Percentiles rank a stretch among this genome's conserved stretches.
Evolutionary conservation across 768 basidiomycete genomes (phyloP).

Genomic region (Sistotremastrum suecicum): DNA sequence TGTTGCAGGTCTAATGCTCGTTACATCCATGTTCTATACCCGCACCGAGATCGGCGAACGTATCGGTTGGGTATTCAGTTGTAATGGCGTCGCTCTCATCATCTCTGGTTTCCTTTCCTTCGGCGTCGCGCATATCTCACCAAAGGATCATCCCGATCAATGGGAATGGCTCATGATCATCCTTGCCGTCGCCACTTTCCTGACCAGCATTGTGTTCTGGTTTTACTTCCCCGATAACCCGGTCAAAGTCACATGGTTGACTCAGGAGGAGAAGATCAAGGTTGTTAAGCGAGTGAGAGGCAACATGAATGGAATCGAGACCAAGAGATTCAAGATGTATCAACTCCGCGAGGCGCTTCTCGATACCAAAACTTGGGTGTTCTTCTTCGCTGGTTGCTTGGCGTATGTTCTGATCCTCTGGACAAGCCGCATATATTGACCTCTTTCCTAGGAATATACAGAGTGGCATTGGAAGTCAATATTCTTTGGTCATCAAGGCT

Average conservation of each 20-base stretch:
- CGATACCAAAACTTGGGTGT: conserved; percentile 10
- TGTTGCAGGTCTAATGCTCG: conserved; percentile 11
- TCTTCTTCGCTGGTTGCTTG: conserved; percentile 8
- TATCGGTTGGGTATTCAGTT: conserved; percentile 12
- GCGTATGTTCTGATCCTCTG: conserved; percentile 3
- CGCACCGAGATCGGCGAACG: conserved; percentile 11
- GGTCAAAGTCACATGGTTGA: conserved; percentile 12
- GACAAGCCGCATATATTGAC: not conserved
- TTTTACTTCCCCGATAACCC: conserved; percentile 15
- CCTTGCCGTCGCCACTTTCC: conserved; percentile 9
- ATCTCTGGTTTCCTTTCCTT: conserved; percentile 10
- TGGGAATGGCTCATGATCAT: conserved; percentile 14
- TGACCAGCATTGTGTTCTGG: conserved; percentile 9
- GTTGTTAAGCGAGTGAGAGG: conserved; percentile 13
- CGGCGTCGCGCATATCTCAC: conserved; percentile 6
- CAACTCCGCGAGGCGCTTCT: conserved; percentile 11
- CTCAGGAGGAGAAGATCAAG: conserved; percentile 10
- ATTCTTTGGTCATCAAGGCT: conserved; percentile 8
- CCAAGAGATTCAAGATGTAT: conserved; percentile 13
- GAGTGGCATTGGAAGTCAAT: conserved; percentile 11
- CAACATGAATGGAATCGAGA: conserved; percentile 17
- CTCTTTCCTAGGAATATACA: conserved; percentile 7
- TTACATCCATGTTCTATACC: conserved; percentile 11
- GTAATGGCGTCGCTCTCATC: conserved; percentile 10
- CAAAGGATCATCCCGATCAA: conserved; percentile 3